Conservation (phyloP, 495 filamentous ascomycete species). For the Neurospora sp. region DNA sequence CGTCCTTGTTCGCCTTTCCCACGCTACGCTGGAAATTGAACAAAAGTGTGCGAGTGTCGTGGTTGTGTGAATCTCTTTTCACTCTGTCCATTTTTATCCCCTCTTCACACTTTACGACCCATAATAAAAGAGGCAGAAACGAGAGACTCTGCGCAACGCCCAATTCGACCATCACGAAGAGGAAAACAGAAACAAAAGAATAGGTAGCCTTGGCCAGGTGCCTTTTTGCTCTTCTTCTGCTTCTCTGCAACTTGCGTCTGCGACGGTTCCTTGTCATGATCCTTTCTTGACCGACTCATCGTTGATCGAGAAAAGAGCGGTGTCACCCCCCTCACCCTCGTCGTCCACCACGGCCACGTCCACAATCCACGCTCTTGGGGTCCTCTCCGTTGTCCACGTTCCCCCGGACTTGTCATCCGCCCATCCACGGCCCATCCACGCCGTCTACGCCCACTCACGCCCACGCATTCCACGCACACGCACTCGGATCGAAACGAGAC, state of each 20-base stretch:
- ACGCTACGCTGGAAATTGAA: neutral
- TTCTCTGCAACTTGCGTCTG: neutral
- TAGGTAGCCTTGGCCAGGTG: neutral
- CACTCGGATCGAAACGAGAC: neutral
- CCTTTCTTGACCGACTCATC: constrained; percentile 26
- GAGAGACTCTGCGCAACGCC: neutral
- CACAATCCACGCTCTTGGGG: constrained; percentile 10
- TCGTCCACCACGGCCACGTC: constrained; percentile 6
- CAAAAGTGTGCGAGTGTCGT: neutral
- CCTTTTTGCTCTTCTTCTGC: neutral
- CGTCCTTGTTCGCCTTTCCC: neutral
- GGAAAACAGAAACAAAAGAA: neutral
- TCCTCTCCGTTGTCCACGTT: neutral
- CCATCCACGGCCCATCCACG: neutral
- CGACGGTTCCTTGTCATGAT: constrained; percentile 18
- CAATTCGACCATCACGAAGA: neutral
- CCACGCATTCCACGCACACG: neutral
- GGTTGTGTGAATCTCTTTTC: neutral
- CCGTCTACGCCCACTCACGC: neutral
- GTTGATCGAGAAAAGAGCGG: constrained; percentile 26
- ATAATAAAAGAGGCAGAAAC: neutral
- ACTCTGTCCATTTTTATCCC: neutral
- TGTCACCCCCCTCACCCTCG: constrained; percentile 18
- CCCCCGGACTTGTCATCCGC: neutral
- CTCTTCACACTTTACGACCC: neutral